Evolutionary conservation across 2,329 filamentous ascomycete genomes (phyloP).

Genomic region (Talaromyces sp.): DNA sequence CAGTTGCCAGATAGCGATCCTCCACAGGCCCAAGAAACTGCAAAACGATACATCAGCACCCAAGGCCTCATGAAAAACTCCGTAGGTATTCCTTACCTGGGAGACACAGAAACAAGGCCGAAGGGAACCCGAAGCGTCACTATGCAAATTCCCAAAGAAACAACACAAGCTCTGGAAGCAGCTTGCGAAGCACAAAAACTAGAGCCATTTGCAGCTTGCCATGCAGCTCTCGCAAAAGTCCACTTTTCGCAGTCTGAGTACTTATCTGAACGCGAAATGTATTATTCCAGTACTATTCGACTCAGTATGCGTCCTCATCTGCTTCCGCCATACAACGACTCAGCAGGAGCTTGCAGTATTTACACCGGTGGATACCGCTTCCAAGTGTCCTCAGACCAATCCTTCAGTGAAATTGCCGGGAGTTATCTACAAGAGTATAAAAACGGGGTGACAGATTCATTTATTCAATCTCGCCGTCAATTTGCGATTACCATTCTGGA

Average conservation of each 20-base stretch:
- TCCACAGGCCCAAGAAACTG: not conserved
- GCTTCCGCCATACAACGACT: not conserved
- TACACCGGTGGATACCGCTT: conserved; percentile 7
- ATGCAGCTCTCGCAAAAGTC: conserved; percentile 4
- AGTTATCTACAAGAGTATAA: conserved; percentile 1
- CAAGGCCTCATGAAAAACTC: conserved; percentile 3
- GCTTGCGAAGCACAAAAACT: not conserved
- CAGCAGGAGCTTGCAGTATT: conserved; percentile 1
- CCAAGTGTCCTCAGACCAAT: not conserved
- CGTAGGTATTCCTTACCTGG: conserved; percentile 2
- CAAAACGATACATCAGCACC: conserved; percentile 4
- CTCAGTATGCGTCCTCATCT: conserved; percentile 3
- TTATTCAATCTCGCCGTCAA: conserved; percentile 3
- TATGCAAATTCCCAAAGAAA: not conserved
- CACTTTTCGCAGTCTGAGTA: not conserved
- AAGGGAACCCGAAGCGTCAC: conserved; percentile 1
- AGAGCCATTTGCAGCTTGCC: not conserved
- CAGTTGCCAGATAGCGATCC: not conserved
- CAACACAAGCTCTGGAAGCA: not conserved
- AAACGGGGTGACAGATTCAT: not conserved
- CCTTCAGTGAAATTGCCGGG: not conserved
- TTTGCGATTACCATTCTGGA: conserved; percentile 1
- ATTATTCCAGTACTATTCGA: conserved; percentile 6
- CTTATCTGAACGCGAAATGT: not conserved
- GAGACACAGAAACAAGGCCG: not conserved